Base-by-base conservation (phyloP, 176 grass and related monocot genomes). In the Typha latifolia region DNA sequence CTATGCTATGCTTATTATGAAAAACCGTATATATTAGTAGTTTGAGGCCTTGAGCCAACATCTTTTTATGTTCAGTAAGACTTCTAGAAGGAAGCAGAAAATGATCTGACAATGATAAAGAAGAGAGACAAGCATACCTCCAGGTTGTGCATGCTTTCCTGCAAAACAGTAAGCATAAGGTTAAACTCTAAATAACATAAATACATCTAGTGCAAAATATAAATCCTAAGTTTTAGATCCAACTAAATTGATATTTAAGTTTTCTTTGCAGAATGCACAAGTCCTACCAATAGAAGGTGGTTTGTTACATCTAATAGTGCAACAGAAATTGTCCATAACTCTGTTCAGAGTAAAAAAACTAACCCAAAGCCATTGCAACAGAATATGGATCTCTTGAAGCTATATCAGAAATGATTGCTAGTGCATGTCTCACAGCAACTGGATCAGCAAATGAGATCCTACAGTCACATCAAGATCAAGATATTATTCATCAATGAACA, bases 361-460 rank as follows among this genome's bases (percentile, higher is more conserved):
- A 37, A 99, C 94, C 94, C 67, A 99, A 61, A 48, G 94, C 89
- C 94, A 99, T 93, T 49, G 89, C 94, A 66, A 81, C 94, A 74
- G 94, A 93, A 72, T 99, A 93, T 63, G 94, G 94, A 87, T 99
- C 94, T 89, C 68, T 99, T 20, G 80, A 64, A 49, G 94, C 85
- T 53, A 99, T 90, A 82, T 99, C 94, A 53, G 94, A 90, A 31
- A 90, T 87, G 62, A 99, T 87, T 78, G 85, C 87, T 72, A 99
- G 67, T 8, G 94, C 49, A 81, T 99, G 94, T n/a, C 94, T 87
- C 26, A 99, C 86, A 64, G 85, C 89, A 78, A 99, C 89, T 71
- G 94, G 94, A 64, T 99, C 94, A 57, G 94, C 79, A 90, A 99
- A 99, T 76, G 78, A 80, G 82, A 99, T 77, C 86, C 94, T 99